Base-by-base conservation (phyloP, 202 grass and related monocot species). In the Panicum hallii region DNA sequence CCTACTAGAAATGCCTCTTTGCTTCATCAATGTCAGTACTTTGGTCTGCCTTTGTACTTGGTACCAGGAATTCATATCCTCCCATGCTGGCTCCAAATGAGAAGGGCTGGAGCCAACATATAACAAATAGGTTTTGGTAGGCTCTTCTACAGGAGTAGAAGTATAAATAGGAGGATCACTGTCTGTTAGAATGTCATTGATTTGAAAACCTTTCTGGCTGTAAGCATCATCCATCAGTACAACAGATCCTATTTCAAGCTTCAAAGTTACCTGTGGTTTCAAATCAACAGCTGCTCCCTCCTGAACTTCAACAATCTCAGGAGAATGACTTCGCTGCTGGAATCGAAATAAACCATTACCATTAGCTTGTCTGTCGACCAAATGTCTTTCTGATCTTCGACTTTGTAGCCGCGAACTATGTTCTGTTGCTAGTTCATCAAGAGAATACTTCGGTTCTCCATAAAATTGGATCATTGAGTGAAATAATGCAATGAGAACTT, bases 31-130 rank as follows among this genome's bases (percentile, higher is more conserved):
- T 72, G 89, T 94, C 61, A 99, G 75, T 42, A 99, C 91, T 81
- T 99, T 99, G 1, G 79, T 92, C 63, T 99, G 93, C 74, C 97
- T 94, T 47, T 96, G 89, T 70, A 99, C 93, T 61, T 94, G 97
- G 75, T 94, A 99, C 97, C 93, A 96, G 46, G 93, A 90, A 79
- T 92, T 95, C 93, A 99, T 99, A 81, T 94, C 91, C 90, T 94
- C 93, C 91, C 93, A 96, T 84, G 93, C 93, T 6, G 93, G 88
- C 74, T 99, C 97, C 44, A 99, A 87, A 85, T 94, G 91, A 88
- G 93, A 94, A 84, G 91, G 91, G 34, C 88, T 90, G 7, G 96
- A 99, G 28, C 96, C 93, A 41, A 96, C 88, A 90, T 94, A 89
- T 11, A 99, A 47, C 84, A 99, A 80, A 88, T 91, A 79, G n/a